Evolutionary conservation across 2,329 filamentous ascomycete genomes (phyloP), one percentile per base, ranked within the genome.

Genomic region (Botryotinia globosa): DNA sequence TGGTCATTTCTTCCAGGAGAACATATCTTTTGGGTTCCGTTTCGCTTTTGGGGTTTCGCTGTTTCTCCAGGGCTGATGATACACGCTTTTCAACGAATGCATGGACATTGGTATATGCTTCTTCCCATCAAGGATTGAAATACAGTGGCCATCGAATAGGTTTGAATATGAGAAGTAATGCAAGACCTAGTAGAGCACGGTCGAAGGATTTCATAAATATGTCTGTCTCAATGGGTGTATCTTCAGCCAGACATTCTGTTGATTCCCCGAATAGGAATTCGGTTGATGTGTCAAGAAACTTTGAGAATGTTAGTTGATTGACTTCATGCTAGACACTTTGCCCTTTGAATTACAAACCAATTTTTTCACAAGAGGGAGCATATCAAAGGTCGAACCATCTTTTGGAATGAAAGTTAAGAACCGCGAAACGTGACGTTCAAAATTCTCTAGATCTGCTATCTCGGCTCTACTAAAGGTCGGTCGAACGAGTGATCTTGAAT

Each of bases 81-180:
- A 73, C 66, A 44, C 58, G 62, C 9, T 65, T 58, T 20, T 71
- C 51, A 9, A 73, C 32, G n/a, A 62, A 71, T 4, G 4, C 29
- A n/a, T 73, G 68, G 25, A 71, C n/a, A 20, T 71, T 66, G 2
- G 42, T 54, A n/a, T 61, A 67, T 2, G 61, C 72, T 48, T 51
- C 34, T 39, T 66, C 66, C 61, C 68, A 66, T 16, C 58, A 58
- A 4, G 45, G 29, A 59, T 73, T 61, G 9, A 73, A 74, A 20
- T 66, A 69, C 22, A 74, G 64, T 20, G 25, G 64, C 25, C 71
- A 58, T 73, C 65, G 39, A 66, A 76, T 42, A 14, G 44, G 42
- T 29, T 25, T 12, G 29, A 70, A 54, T 7, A 58, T 70, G 16
- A 70, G 68, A 48, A 70, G 68, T 37, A 70, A 63, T 10, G 58